phyloP scores from a whole-genome alignment of 208 protist species.

The Crithidia mellificae region DNA sequence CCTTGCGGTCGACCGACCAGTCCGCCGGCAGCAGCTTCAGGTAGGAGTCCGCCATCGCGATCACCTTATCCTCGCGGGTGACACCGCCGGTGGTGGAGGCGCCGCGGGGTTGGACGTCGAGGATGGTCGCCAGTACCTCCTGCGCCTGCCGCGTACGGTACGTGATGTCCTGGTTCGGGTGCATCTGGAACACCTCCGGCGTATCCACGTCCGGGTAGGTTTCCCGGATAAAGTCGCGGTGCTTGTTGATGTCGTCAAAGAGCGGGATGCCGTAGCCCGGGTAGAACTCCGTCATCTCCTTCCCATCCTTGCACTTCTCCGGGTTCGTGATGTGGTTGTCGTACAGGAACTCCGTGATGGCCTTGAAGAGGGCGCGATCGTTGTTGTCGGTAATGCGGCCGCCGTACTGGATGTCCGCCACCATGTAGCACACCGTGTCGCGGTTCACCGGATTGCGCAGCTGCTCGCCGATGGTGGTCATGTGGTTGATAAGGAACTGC shows the following conservation, averaged over 20 bases:
- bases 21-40: constrained; percentile 91
- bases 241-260: constrained; percentile 93
- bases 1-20: constrained; percentile 87
- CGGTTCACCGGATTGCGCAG: constrained; percentile 92
- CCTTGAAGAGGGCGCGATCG: constrained; percentile 97
- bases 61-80: constrained; percentile 93
- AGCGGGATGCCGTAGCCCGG: constrained; percentile 85
- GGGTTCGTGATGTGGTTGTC: constrained; percentile 88
- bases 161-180: constrained; percentile 97
- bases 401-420: constrained; percentile 99
- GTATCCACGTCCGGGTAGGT: constrained; percentile 95
- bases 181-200: constrained; percentile 97
- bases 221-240: constrained; percentile 93
- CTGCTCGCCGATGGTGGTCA: constrained; percentile 95
- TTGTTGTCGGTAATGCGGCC: constrained; percentile 99
- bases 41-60: constrained; percentile 89
- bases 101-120: constrained; percentile 96
- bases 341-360: constrained; percentile 96
- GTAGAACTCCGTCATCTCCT: constrained; percentile 87
- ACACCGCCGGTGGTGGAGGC: constrained; percentile 78
- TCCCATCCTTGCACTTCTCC: constrained; percentile 84
- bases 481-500: constrained; percentile 98
- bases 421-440: constrained; percentile 97
- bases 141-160: constrained; percentile 92
- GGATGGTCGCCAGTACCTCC: constrained; percentile 94